Conservation (phyloP, 1,139 yeast genomes). For the Lodderomyces theae region DNA sequence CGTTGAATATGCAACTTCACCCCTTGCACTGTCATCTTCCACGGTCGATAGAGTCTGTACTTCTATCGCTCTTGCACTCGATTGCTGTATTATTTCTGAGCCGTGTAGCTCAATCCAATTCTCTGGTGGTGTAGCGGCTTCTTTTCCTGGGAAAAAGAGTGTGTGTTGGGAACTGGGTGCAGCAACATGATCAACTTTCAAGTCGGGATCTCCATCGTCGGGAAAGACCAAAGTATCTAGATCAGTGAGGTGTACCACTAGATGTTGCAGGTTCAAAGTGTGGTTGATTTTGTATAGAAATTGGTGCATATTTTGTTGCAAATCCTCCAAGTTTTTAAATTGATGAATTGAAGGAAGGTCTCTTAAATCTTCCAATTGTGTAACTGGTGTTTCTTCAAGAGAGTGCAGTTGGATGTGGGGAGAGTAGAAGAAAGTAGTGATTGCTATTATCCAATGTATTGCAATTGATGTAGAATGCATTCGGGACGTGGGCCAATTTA, state of each 20-base stretch:
- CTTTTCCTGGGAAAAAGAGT: too few species aligned
- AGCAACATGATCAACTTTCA: background rate
- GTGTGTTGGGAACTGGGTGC: too few species aligned
- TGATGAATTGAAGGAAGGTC: background rate
- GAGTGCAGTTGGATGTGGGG: background rate
- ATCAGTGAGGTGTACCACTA: background rate
- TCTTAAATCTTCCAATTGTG: background rate
- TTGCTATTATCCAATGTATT: background rate
- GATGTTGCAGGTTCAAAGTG: background rate
- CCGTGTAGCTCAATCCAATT: slow-evolving; percentile 13
- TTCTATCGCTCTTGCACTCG: slow-evolving; percentile 9
- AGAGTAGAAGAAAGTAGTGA: background rate
- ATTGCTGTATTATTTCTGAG: slow-evolving; percentile 3
- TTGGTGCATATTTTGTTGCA: slow-evolving; percentile 1
- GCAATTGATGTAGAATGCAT: too few species aligned
- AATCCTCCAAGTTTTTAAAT: background rate
- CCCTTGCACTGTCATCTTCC: slow-evolving; percentile 8
- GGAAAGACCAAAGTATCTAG: background rate
- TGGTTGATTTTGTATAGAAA: background rate
- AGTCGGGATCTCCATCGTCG: background rate
- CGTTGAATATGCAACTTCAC: slow-evolving; percentile 12
- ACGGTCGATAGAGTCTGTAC: slow-evolving; percentile 11
- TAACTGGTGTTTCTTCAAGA: background rate
- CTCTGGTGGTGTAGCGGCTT: slow-evolving; percentile 6
- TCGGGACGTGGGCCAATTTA: too few species aligned